Evolutionary conservation across 805 yeast genomes (phyloP), one percentile per base, ranked within the genome.

Genomic region (Zygotorulaspora danielsina): DNA sequence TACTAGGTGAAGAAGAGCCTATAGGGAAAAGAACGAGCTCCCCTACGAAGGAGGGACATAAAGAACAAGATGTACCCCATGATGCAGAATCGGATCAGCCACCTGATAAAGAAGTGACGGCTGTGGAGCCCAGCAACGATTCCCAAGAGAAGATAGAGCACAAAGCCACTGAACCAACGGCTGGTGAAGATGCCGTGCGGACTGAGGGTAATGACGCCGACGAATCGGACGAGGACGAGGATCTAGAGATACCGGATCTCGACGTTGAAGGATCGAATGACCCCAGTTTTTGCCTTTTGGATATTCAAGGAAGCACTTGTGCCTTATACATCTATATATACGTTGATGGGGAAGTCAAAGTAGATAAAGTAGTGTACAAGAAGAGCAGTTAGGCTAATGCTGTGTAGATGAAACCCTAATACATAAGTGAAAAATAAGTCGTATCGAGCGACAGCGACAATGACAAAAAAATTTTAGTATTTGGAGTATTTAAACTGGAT

Each of bases 231-330:
- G 56, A 49, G 5, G 58, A 41, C 19, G 41, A 40, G 31, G 39
- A 42, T n/a, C 55, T 54, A 2, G 44, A 46, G 17, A 27, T 55
- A 4, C 43, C 57, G 2, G 57, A 53, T 4, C 38, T 42, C 20
- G 58, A 54, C 18, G 33, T 55, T 2, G 47, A 50, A 10, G 63
- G 63, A 3, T 75, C 61, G 3, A 56, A 54, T n/a, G 73, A 78
- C 10, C 96, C 97, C 4, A 84, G 95, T 38, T 90, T 93, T 61
- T 88, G 96, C 54, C 69, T 90, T 21, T 57, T 90, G 49, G 97
- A 93, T 54, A 76, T 88, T n/a, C 86, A 83, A 54, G 90, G 85
- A 0, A 62, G 79, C 0, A 73, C 75, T 2, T 82, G 95, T 50
- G 84, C 89, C 1, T 69, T 89, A 19, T 93, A 84, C 64, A 83